These are phyloP conservation scores for Dactylellina drechsleri DNA, from an alignment of 2,329 filamentous ascomycete species.

Conservation along the genomic window DNA sequence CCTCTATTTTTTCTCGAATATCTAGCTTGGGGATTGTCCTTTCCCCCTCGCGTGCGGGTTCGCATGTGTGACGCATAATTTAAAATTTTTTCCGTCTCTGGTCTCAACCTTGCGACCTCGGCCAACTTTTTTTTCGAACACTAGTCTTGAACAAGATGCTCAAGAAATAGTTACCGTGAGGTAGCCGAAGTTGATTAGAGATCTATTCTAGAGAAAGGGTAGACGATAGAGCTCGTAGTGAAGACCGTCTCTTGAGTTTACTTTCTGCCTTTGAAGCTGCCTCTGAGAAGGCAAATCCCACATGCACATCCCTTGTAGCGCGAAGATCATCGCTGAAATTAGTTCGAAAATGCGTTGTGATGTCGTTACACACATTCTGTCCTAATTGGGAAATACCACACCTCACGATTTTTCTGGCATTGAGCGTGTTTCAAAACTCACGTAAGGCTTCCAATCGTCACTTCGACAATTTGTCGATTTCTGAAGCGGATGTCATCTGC, in stretches of 20 bases:
- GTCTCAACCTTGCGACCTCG: neutral
- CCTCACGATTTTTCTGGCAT: neutral
- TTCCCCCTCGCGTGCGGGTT: neutral
- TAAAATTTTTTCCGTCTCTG: constrained; percentile 1
- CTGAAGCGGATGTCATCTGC: no score
- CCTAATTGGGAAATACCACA: constrained; percentile 26
- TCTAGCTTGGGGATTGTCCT: neutral
- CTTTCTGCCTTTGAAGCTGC: neutral
- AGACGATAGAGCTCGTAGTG: no score
- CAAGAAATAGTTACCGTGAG: neutral
- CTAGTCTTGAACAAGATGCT: constrained; percentile 38
- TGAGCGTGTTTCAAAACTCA: no score
- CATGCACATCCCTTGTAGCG: neutral
- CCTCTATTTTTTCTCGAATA: neutral
- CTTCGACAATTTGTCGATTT: no score
- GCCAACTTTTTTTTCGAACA: neutral
- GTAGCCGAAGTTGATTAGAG: no score
- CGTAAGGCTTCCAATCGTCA: no score
- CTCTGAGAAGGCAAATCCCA: neutral
- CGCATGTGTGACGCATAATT: constrained; percentile 9
- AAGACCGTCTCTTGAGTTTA: no score
- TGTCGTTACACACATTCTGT: constrained; percentile 19
- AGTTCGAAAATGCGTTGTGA: constrained; percentile 12
- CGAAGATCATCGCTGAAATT: neutral
- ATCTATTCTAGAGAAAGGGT: no score